A percentile compares a stretch with the other conserved stretches of the same genome.
Evolutionary conservation across 148 eudicot genomes (phyloP).

Genomic region (Beta vulgaris): DNA sequence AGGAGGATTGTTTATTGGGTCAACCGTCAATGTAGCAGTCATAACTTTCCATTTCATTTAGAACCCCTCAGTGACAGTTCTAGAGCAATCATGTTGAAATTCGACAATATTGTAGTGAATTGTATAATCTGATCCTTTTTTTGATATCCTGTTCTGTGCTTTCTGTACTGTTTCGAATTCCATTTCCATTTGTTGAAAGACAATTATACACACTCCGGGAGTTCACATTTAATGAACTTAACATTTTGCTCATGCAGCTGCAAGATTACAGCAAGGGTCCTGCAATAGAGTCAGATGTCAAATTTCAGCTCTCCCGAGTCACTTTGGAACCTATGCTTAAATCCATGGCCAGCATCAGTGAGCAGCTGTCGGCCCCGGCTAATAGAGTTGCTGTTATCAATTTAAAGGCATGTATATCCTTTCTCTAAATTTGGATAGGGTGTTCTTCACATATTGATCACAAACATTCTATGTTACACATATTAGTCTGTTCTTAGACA

Average conservation of each 20-base stretch:
- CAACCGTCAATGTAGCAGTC: not conserved
- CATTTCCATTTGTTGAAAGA: not conserved
- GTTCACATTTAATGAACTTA: not conserved
- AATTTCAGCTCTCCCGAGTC: slow-evolving; percentile 54
- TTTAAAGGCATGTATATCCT: slow-evolving; percentile 59
- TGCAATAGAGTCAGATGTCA: slow-evolving; percentile 64
- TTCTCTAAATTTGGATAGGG: not conserved
- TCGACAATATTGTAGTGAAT: not conserved
- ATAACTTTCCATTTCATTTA: not conserved
- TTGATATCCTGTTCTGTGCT: not conserved
- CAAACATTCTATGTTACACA: not conserved
- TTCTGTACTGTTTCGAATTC: not conserved
- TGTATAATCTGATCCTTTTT: not conserved
- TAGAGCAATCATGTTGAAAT: not conserved
- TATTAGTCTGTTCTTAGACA: not conserved
- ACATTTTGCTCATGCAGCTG: slow-evolving; percentile 47
- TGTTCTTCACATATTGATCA: slow-evolving; percentile 3
- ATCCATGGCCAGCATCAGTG: slow-evolving; percentile 86
- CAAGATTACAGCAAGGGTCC: slow-evolving; percentile 76
- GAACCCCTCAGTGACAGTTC: not conserved
- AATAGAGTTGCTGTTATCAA: slow-evolving; percentile 89
- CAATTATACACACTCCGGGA: not conserved
- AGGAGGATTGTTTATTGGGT: not conserved
- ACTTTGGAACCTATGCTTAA: slow-evolving; percentile 77
- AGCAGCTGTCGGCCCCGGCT: slow-evolving; percentile 75